Base-by-base conservation (phyloP, 176 grass and related monocot genomes). In the Oryza meridionalis region DNA sequence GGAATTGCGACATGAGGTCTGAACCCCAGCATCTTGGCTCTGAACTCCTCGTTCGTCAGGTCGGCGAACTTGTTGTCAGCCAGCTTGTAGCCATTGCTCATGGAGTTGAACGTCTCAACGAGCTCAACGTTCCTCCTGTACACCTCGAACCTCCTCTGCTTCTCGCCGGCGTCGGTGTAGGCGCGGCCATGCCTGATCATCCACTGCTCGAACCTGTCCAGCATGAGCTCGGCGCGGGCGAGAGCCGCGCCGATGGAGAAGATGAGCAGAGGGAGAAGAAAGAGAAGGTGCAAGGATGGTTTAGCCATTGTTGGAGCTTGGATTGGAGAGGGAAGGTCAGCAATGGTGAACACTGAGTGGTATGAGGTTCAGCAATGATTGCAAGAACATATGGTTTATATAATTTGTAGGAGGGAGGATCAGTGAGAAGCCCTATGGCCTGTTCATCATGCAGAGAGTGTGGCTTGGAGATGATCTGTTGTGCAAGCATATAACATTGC, bases 21-120 rank as follows among this genome's bases (percentile, higher is more conserved):
- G 5, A 70, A 33, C 0, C 62, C 77, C 26, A 81, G 86, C 46
- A 80, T 45, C 43, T 77, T 92, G 37, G 65, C 59, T 11, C 78
- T 84, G 84, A 90, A 92, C 75, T 97, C 94, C 67, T 94, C 73
- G n/a, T 97, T 90, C 29, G 91, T 94, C 71, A 93, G 32, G 47
- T 94, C 91, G 2, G 89, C 75, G 32, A 94, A 92, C 61, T 77
- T 16, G 75, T 79, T 92, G 40, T 94, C 74, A 0, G 78, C 42
- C 37, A 94, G 69, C 59, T 4, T 90, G 75, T 90, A 90, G 49
- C 80, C 71, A 26, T 4, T 47, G n/a, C 63, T 46, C 26, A 75
- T 42, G 69, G 82, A 82, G 72, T 97, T 88, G 62, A 88, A 89
- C n/a, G 26, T 29, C 63, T 94, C 86, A 0, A 89, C 69, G 38